Evolutionary conservation across 176 grass and related monocot genomes (phyloP).

Genomic region (Areca catechu): DNA sequence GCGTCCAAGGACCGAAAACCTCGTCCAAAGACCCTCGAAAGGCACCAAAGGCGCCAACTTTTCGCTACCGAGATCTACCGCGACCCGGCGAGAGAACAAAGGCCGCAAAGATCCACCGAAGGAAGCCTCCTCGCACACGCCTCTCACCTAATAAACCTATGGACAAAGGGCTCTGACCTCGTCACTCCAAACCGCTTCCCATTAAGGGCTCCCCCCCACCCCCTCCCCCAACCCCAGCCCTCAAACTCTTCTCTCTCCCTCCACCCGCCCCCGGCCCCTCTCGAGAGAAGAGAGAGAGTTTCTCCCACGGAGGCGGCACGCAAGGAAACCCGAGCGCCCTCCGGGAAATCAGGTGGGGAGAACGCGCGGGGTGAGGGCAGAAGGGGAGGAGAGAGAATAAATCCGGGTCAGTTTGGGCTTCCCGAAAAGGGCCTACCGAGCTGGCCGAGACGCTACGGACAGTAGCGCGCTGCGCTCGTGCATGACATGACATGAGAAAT

Average conservation of each 20-base stretch:
- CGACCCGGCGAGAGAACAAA: slow-evolving; percentile 3
- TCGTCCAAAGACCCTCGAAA: no score
- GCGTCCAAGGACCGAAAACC: no score
- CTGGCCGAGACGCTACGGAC: slow-evolving; percentile 10
- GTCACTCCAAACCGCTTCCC: background rate
- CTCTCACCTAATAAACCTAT: slow-evolving; percentile 11
- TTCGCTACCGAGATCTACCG: background rate
- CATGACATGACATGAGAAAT: slow-evolving; percentile 20
- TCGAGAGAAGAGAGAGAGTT: background rate
- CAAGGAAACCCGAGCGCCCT: no score
- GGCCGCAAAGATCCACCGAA: slow-evolving; percentile 5
- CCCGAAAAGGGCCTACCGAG: slow-evolving; percentile 3
- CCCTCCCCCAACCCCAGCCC: background rate
- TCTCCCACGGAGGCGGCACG: no score
- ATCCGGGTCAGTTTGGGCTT: slow-evolving; percentile 12
- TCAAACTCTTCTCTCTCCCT: slow-evolving; percentile 2
- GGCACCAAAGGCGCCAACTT: background rate
- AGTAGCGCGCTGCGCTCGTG: slow-evolving; percentile 2
- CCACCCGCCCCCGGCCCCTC: background rate
- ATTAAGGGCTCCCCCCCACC: background rate
- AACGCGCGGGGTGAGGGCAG: no score
- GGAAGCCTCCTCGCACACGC: slow-evolving; percentile 8
- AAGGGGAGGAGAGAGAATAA: background rate
- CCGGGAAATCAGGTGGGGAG: background rate
- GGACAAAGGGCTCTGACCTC: slow-evolving; percentile 5